Evolutionary conservation across 345 rosid genomes (phyloP).

Genomic region (Psidium friedrichsthalianum): DNA sequence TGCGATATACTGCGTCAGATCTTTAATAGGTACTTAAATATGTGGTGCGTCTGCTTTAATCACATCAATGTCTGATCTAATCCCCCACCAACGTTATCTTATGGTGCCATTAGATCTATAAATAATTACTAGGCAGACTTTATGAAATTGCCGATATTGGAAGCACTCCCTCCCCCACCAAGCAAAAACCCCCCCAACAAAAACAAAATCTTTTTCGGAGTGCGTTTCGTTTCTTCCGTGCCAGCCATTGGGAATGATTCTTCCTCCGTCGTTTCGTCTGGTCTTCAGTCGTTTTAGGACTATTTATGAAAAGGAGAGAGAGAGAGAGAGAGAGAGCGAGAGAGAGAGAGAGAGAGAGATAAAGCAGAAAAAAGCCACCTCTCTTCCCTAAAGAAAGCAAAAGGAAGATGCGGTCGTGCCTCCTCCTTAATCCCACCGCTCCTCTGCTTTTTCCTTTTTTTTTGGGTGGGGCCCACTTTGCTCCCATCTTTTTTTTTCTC

Average conservation of each 20-base stretch:
- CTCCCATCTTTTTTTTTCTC: no score
- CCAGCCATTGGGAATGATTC: neutral
- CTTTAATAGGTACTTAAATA: neutral
- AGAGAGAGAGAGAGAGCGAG: fast-evolving
- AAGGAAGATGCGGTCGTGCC: neutral
- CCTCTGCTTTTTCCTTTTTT: neutral
- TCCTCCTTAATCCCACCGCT: neutral
- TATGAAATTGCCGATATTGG: neutral
- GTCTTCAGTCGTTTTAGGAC: neutral
- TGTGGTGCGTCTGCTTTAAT: neutral
- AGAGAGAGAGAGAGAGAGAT: neutral
- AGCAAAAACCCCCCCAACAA: neutral
- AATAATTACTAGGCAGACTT: neutral
- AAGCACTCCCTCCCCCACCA: neutral
- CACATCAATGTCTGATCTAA: neutral
- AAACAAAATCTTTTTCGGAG: neutral
- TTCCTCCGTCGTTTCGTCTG: neutral
- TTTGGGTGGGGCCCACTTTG: no score
- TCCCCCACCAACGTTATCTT: neutral
- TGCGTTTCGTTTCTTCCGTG: neutral
- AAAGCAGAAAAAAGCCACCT: neutral
- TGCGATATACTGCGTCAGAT: neutral
- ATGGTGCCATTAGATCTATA: neutral
- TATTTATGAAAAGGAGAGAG: neutral
- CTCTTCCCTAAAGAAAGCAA: neutral